Base-by-base conservation (phyloP, 371 early-diverging fungal genomes). In the Rhizopus delemar region DNA sequence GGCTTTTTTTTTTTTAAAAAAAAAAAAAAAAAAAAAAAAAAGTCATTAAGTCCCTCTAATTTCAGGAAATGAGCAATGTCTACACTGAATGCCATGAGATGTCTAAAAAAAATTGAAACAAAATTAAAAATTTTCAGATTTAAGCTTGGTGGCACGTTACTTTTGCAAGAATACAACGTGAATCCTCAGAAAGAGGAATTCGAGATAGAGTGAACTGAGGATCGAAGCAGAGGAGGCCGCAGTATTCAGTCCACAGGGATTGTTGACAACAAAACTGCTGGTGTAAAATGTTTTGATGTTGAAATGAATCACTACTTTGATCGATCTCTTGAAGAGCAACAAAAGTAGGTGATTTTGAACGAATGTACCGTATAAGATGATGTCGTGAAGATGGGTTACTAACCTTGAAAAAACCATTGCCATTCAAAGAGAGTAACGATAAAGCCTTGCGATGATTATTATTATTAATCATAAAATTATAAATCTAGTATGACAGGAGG, bases 191-290 rank as follows among this genome's bases (percentile, higher is more conserved):
- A 3, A 38, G 8, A 38, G 39, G 39, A 6, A 5, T 38, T 11
- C 39, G 39, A 11, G 39, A 11, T 15, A 54, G 7, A 8, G 22
- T 28, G 2, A 60, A 36, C 5, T 32, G 41, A 16, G 61, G 43
- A 55, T 36, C 39, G 41, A 55, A 55, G 29, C 41, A 55, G 11
- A 61, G 22, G 7, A 61, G 6, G 4, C 61, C 61, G 22, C 55
- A 61, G 22, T 61, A 50, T 31, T 22, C 8, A 9, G 55, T 39
- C 61, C 61, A 60, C 8, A 53, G 15, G 31, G 41, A 49, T 38
- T 38, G 39, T 11, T 38, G 39, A 38, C 39, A 38, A 38, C 8
- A 8, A 38, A 38, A 38, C 39, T 38, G 39, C 5, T 38, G 39
- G 13, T 38, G 39, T 38, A 2, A 38, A 11, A 38, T 11, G 13